A percentile compares a stretch with the other conserved stretches of the same genome.
Evolutionary conservation across 129 eudicot species (phyloP).

Genomic region (Gnaphalium uliginosum): DNA sequence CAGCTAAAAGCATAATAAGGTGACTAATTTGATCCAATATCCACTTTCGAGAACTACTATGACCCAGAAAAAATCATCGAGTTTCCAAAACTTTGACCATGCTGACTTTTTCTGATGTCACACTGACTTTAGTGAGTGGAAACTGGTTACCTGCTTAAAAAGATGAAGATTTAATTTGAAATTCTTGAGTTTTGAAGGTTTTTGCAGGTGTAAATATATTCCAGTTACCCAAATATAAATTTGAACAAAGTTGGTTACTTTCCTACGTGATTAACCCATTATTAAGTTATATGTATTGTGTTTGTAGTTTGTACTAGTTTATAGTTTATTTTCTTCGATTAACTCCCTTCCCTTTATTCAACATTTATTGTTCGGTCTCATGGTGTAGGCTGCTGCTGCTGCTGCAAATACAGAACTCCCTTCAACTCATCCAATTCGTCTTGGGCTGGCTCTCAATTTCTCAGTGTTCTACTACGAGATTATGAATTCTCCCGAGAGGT

Average conservation of each 20-base stretch:
- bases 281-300: background rate
- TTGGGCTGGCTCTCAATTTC: conserved; percentile 97
- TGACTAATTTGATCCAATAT: background rate
- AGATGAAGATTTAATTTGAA: background rate
- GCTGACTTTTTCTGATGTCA: background rate
- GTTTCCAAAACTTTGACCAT: background rate
- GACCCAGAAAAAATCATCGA: background rate
- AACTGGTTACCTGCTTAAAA: background rate
- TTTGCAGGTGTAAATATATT: background rate
- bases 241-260: no score
- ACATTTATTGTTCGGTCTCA: conserved; percentile 2
- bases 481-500: conserved; percentile 97
- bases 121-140: background rate
- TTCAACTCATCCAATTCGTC: conserved; percentile 97
- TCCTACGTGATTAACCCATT: background rate
- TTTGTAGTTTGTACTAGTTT: background rate
- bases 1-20: background rate
- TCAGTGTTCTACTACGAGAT: conserved; percentile 97
- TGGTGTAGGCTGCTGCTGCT: conserved; percentile 78
- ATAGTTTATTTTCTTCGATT: no score
- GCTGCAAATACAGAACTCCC: conserved; percentile 88
- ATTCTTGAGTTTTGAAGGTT: background rate
- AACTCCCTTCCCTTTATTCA: background rate
- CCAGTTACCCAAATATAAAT: background rate
- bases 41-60: background rate